Base-by-base conservation (phyloP, 208 protist species). In the Crithidia expoeki region DNA sequence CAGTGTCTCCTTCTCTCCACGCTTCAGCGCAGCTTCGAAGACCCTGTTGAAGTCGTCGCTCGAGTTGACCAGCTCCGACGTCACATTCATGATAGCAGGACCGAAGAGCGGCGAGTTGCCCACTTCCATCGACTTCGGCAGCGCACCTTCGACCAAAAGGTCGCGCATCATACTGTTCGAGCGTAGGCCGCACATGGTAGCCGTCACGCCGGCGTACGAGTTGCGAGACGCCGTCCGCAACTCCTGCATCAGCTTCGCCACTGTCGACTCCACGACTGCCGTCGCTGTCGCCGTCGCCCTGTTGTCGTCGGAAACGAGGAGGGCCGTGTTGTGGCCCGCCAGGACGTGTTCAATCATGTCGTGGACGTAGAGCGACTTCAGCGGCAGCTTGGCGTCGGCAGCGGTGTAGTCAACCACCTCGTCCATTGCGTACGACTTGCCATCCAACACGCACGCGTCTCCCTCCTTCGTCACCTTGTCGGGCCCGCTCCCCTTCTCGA, bases 81-180 rank as follows among this genome's bases (percentile, higher is more conserved):
- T 67, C 34, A 80, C 42, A 27, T 78, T 57, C 68, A 85, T 74
- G 56, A 86, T 44, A 40, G 74, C 62, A 19, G 75, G 74, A 52
- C 86, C 86, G 44, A 81, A 88, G 33, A 91, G 68, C 17, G 86
- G 86, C 2, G 82, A 84, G 61, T 71, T 81, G 69, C 74, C 72
- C 53, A 74, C 58, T 55, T 80, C 64, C 63, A 88, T 36, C 28
- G 69, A 50, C 42, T 34, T 64, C 32, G 69, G 68, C 19, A 51
- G 47, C 6, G 76, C 68, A 7, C 59, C 56, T 17, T 55, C 50
- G 4, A 72, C 61, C 44, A 86, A 60, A 27, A 88, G 76, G 65
- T 85, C 81, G 49, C 74, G 67, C 46, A 75, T 69, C 44, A 72
- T 69, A 36, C 23, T 53, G 40, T 73, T 57, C 23, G 52, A 55